Evolutionary conservation across 257 asterid genomes (phyloP).

Genomic region (Solanum pennellii): DNA sequence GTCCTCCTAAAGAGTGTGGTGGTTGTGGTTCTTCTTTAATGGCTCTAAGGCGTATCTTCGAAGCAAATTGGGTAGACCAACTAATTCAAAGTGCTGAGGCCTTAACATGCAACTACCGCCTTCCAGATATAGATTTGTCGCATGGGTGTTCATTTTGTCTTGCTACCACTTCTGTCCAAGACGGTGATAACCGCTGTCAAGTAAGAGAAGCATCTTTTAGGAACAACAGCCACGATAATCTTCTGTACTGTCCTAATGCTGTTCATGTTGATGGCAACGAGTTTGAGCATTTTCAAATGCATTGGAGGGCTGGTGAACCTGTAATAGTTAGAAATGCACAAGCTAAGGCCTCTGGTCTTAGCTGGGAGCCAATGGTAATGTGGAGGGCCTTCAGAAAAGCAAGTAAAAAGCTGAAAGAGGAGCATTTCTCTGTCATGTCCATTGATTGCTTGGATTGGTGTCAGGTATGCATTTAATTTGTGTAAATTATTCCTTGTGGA

Average conservation of each 20-base stretch:
- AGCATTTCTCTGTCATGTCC: constrained; percentile 45
- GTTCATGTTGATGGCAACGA: constrained; percentile 25
- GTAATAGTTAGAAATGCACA: constrained; percentile 49
- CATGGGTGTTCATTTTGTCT: constrained; percentile 33
- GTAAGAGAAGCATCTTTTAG: constrained; percentile 55
- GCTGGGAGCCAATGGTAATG: constrained; percentile 94
- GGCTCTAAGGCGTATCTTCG: constrained; percentile 38
- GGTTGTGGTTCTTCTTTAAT: constrained; percentile 61
- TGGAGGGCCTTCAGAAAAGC: constrained; percentile 72
- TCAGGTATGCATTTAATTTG: constrained; percentile 37
- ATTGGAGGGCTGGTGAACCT: constrained; percentile 86
- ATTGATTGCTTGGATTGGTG: constrained; percentile 83
- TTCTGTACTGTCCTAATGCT: constrained; percentile 62
- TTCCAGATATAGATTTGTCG: constrained; percentile 25
- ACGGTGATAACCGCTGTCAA: constrained; percentile 3
- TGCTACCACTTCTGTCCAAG: constrained; percentile 1
- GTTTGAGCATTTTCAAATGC: constrained; percentile 63
- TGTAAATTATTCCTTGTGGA: background rate
- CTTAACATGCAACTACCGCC: constrained; percentile 23
- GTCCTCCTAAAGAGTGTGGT: constrained; percentile 62
- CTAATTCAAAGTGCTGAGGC: constrained; percentile 40
- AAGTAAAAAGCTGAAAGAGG: constrained; percentile 38
- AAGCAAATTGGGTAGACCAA: constrained; percentile 40
- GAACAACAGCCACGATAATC: constrained; percentile 37
- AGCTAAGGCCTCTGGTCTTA: constrained; percentile 54